Percentiles rank a stretch among this genome's conserved stretches.
Evolutionary conservation across 2,329 filamentous ascomycete genomes (phyloP).

Genomic region (Calycina marina): DNA sequence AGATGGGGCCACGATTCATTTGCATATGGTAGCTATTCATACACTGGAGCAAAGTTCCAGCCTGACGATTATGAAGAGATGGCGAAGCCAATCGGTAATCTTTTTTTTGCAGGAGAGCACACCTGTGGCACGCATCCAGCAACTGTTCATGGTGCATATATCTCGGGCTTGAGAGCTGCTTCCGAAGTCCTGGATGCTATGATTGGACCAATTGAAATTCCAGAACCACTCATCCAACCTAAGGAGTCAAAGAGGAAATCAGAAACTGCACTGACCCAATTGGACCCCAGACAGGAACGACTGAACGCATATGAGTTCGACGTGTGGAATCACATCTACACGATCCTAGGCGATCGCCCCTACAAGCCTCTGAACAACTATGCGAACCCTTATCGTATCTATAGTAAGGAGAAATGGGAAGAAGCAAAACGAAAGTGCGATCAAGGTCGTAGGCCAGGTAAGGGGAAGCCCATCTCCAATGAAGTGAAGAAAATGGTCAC

Average conservation of each 20-base stretch:
- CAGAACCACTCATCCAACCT: conserved; percentile 57
- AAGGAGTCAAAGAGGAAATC: conserved; percentile 47
- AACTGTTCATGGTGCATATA: conserved; percentile 90
- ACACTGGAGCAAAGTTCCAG: conserved; percentile 67
- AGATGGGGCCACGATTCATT: conserved; percentile 86
- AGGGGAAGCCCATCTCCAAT: conserved; percentile 54
- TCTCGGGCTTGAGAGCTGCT: conserved; percentile 82
- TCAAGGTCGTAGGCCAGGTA: conserved; percentile 47
- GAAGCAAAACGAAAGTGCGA: conserved; percentile 44
- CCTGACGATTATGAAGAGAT: conserved; percentile 86
- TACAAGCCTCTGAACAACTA: conserved; percentile 57
- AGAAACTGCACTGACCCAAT: conserved; percentile 22
- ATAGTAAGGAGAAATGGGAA: conserved; percentile 67
- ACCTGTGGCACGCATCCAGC: conserved; percentile 93
- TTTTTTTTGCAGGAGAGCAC: conserved; percentile 93
- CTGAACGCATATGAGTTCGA: conserved; percentile 42
- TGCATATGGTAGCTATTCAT: conserved; percentile 90
- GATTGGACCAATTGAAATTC: conserved; percentile 67
- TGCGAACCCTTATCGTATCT: conserved; percentile 79
- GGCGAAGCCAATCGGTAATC: conserved; percentile 68
- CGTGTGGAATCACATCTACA: conserved; percentile 35
- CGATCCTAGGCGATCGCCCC: conserved; percentile 59
- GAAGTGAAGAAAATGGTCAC: conserved; percentile 78
- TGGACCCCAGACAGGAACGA: conserved; percentile 35
- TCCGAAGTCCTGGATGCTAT: conserved; percentile 71